Evolutionary conservation across 2,329 filamentous ascomycete genomes (phyloP).

Genomic region (Cercospora zeae-maydis): DNA sequence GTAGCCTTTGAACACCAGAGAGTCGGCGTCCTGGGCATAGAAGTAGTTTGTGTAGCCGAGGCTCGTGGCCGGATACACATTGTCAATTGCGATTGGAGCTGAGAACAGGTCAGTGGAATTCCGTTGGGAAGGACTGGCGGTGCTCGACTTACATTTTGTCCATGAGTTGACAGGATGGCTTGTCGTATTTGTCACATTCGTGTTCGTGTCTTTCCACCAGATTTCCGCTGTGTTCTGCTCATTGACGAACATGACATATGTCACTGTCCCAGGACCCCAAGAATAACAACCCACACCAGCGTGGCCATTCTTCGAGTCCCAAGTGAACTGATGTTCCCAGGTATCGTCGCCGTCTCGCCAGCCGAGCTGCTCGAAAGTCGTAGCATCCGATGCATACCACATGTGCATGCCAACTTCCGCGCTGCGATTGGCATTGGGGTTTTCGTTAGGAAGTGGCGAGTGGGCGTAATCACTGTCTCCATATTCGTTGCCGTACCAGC

Average conservation of each 20-base stretch:
- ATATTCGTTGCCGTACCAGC: constrained; percentile 40
- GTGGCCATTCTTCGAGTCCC: constrained; percentile 42
- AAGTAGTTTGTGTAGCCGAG: constrained; percentile 45
- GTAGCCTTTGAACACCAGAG: constrained; percentile 39
- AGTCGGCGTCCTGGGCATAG: constrained; percentile 40
- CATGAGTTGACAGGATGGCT: constrained; percentile 43
- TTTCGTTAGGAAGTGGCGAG: constrained; percentile 34
- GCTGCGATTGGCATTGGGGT: constrained; percentile 29
- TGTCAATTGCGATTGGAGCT: constrained; percentile 33
- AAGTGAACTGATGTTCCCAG: constrained; percentile 40
- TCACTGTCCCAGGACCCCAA: constrained; percentile 32
- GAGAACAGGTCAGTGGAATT: not conserved
- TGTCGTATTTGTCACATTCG: constrained; percentile 29
- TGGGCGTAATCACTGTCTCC: constrained; percentile 40
- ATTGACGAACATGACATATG: constrained; percentile 46
- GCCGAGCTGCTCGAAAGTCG: constrained; percentile 41
- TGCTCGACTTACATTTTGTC: constrained; percentile 29
- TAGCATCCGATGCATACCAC: constrained; percentile 43
- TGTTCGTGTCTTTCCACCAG: constrained; percentile 46
- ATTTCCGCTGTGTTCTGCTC: constrained; percentile 40
- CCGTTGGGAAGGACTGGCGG: not conserved
- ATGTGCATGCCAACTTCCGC: constrained; percentile 42
- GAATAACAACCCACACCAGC: constrained; percentile 33
- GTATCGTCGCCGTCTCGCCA: constrained; percentile 40
- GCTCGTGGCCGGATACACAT: constrained; percentile 40